phyloP scores from a whole-genome alignment of 2,329 filamentous ascomycete genomes.

The Plenodomus biglobosus region DNA sequence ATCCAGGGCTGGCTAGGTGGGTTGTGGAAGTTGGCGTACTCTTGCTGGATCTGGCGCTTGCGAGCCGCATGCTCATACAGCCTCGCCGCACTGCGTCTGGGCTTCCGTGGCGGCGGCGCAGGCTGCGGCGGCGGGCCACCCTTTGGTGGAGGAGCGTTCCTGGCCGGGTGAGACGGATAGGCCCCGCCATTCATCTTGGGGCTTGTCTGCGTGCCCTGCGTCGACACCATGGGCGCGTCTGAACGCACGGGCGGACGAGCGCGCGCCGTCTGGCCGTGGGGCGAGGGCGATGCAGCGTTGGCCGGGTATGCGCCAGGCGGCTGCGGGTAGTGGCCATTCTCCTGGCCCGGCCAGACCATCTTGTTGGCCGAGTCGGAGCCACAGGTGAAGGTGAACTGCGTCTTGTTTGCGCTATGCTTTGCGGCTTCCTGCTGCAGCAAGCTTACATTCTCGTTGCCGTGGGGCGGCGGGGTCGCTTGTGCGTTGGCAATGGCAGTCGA shows the following conservation, averaged over 20 bases:
- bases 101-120: conserved; percentile 59
- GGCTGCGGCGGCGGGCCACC: conserved; percentile 44
- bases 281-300: conserved; percentile 18
- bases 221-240: conserved; percentile 48
- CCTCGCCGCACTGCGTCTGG: conserved; percentile 64
- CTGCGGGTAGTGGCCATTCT: conserved; percentile 45
- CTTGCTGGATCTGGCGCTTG: conserved; percentile 74
- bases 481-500: conserved; percentile 90
- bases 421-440: conserved; percentile 70
- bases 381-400: conserved; percentile 96
- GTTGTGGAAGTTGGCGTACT: conserved; percentile 74
- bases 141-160: conserved; percentile 41
- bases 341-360: conserved; percentile 71
- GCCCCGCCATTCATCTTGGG: conserved; percentile 50
- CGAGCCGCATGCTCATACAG: conserved; percentile 75
- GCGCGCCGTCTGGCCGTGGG: conserved; percentile 24
- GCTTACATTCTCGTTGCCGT: conserved; percentile 76
- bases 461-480: conserved; percentile 50
- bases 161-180: conserved; percentile 30
- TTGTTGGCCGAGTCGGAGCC: conserved; percentile 83
- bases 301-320: conserved; percentile 43
- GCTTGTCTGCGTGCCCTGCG: conserved; percentile 60
- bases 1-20: conserved; percentile 88
- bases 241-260: conserved; percentile 34
- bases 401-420: conserved; percentile 68